phyloP scores from a whole-genome alignment of 1,139 yeast genomes.

The Magnusiomyces suaveolens region DNA sequence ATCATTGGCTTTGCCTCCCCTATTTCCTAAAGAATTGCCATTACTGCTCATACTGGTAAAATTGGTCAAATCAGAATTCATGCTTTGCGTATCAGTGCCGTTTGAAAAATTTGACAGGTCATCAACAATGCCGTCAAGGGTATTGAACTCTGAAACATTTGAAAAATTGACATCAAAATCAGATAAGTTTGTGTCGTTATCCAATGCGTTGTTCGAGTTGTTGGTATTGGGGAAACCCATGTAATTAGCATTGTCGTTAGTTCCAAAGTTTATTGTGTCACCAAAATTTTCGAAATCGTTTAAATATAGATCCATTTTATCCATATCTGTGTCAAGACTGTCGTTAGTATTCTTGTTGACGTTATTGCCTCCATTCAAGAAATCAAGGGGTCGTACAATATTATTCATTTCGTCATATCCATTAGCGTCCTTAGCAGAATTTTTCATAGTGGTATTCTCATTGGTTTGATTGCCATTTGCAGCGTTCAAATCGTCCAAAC shows the following conservation, averaged over 20 bases:
- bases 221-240: background rate
- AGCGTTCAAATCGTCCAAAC: background rate
- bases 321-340: background rate
- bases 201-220: background rate
- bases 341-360: background rate
- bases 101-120: background rate
- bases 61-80: background rate
- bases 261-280: background rate
- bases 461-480: background rate
- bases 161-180: background rate
- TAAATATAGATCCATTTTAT: background rate
- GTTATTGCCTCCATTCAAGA: background rate
- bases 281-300: background rate
- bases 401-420: background rate
- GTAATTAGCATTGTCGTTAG: background rate
- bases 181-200: background rate
- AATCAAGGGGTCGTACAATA: background rate
- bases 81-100: background rate
- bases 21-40: background rate
- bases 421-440: background rate
- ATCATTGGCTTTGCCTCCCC: background rate
- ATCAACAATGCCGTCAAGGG: background rate
- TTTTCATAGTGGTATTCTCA: background rate
- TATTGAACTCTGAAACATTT: background rate
- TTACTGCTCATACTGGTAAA: background rate